These are phyloP conservation scores for Hippophae gyantsensis DNA, from an alignment of 306 rosid genomes.

Conservation along the genomic window DNA sequence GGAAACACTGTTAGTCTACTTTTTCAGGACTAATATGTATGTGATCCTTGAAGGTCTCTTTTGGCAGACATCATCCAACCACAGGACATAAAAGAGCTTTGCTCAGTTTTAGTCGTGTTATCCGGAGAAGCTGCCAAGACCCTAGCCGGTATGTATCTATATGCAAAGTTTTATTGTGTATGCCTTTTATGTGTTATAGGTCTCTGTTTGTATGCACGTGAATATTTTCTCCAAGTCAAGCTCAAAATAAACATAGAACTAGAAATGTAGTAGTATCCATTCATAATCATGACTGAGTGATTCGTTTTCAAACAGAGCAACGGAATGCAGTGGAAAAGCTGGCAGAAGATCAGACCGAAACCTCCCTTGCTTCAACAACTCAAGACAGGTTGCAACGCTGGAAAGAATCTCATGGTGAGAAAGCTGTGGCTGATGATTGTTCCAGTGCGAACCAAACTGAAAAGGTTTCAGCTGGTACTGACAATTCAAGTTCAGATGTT, in stretches of 20 bases:
- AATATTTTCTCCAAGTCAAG: too few species aligned
- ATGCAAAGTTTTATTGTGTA: too few species aligned
- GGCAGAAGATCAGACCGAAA: conserved; percentile 49
- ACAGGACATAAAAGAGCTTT: conserved; percentile 50
- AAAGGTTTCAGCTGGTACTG: conserved; percentile 37
- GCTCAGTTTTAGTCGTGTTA: conserved; percentile 41
- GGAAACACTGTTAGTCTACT: neutral
- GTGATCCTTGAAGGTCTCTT: conserved; percentile 31
- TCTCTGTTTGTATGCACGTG: too few species aligned
- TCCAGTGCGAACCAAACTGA: conserved; percentile 65
- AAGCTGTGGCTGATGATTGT: conserved; percentile 60
- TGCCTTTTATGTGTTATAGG: too few species aligned
- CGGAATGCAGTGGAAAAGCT: conserved; percentile 44
- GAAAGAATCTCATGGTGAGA: conserved; percentile 49
- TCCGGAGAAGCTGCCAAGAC: conserved; percentile 40
- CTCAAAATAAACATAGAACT: too few species aligned
- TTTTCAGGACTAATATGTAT: neutral
- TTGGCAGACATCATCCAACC: conserved; percentile 50
- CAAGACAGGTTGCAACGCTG: conserved; percentile 55
- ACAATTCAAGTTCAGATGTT: conserved; percentile 66
- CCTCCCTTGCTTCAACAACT: conserved; percentile 59
- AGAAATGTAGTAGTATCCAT: too few species aligned
- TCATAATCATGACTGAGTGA: too few species aligned
- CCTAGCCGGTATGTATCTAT: conserved; percentile 24
- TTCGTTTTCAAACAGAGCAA: conserved; percentile 34